These are phyloP conservation scores for Theileria sp. DNA, from an alignment of 169 alveolate genomes.

Conservation along the genomic window DNA sequence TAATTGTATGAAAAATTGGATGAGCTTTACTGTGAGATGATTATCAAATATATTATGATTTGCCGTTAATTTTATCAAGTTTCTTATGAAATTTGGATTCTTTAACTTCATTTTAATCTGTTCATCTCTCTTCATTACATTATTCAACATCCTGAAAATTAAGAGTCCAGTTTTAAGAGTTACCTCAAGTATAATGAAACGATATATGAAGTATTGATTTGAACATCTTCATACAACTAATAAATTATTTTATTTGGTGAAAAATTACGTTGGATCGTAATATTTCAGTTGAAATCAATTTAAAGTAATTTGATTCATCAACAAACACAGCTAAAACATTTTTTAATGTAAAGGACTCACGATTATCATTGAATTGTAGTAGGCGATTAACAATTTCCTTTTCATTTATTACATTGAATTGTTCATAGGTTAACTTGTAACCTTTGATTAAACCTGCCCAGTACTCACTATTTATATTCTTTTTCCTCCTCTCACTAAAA, in stretches of 20 bases:
- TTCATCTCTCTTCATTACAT: slow-evolving; percentile 32
- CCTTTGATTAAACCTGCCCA: slow-evolving; percentile 69
- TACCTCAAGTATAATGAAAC: slow-evolving; percentile 23
- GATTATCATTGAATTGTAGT: background rate
- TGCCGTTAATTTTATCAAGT: slow-evolving; percentile 41
- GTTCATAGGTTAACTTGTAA: slow-evolving; percentile 49
- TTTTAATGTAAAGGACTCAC: slow-evolving; percentile 21
- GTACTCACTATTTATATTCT: slow-evolving; percentile 59
- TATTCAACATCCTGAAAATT: slow-evolving; percentile 39
- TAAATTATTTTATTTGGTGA: slow-evolving; percentile 22
- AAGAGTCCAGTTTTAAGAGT: background rate
- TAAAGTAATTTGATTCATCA: slow-evolving; percentile 13
- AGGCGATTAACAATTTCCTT: background rate
- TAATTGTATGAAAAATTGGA: slow-evolving; percentile 29
- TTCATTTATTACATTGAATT: background rate
- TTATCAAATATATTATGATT: slow-evolving; percentile 47
- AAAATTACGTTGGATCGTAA: background rate
- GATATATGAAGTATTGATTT: slow-evolving; percentile 46
- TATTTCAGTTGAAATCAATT: background rate
- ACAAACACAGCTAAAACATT: slow-evolving; percentile 29
- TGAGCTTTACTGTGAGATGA: slow-evolving; percentile 43
- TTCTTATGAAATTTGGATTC: slow-evolving; percentile 58
- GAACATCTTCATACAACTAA: slow-evolving; percentile 49
- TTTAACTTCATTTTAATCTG: slow-evolving; percentile 31
- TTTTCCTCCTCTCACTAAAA: slow-evolving; percentile 20